phyloP scores from a whole-genome alignment of 805 yeast species.

The Wickerhamiella musiphila region DNA sequence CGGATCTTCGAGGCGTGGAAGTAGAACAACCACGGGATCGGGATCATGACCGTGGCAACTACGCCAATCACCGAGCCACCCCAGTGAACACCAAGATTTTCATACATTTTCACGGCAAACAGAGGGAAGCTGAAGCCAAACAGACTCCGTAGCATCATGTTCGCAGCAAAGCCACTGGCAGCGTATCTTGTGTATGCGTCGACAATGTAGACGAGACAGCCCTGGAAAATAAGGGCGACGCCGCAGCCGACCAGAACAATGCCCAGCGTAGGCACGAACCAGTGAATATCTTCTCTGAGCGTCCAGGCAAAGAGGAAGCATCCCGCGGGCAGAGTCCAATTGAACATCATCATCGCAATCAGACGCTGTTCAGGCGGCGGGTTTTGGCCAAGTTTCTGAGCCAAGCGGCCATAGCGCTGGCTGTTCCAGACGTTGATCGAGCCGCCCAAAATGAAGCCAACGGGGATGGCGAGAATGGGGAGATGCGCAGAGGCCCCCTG shows the following conservation, averaged over 20 bases:
- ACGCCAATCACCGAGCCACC: conserved; percentile 35
- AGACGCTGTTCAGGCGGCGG: conserved; percentile 46
- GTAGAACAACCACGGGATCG: conserved; percentile 36
- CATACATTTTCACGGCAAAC: conserved; percentile 44
- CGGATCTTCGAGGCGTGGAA: conserved; percentile 26
- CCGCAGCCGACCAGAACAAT: conserved; percentile 35
- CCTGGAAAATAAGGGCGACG: conserved; percentile 40
- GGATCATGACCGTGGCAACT: conserved; percentile 27
- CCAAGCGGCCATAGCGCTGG: conserved; percentile 16
- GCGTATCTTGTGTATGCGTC: conserved; percentile 43
- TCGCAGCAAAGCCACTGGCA: conserved; percentile 44
- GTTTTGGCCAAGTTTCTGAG: conserved; percentile 23
- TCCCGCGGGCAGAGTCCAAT: conserved; percentile 34
- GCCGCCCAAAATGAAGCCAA: conserved; percentile 22
- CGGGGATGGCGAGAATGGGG: conserved; percentile 21
- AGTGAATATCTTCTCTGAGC: conserved; percentile 27
- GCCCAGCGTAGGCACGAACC: conserved; percentile 42
- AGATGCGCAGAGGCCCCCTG: conserved; percentile 17
- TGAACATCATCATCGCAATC: conserved; percentile 32
- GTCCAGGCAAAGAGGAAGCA: conserved; percentile 52
- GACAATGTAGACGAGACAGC: conserved; percentile 43
- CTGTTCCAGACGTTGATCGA: conserved; percentile 16
- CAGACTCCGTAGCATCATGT: conserved; percentile 37
- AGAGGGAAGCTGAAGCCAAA: conserved; percentile 47
- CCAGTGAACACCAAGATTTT: conserved; percentile 33